Percentiles rank a stretch among this genome's conserved stretches.
phyloP scores from a whole-genome alignment of 2,329 filamentous ascomycete species.

The Xylariomycetidae sp. region DNA sequence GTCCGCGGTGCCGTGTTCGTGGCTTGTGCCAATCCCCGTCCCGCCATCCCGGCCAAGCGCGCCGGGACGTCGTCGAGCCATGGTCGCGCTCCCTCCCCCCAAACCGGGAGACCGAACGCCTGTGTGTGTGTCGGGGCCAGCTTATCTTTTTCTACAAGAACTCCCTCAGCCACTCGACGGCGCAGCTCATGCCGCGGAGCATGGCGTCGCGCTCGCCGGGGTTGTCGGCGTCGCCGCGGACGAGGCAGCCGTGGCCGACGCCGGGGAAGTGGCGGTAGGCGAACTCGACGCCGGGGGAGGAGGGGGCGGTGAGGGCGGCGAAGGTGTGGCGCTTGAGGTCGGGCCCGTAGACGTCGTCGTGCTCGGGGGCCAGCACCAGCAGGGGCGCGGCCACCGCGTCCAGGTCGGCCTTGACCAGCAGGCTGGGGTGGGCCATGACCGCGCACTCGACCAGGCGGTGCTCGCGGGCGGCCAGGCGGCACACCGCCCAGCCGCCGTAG shows the following conservation, averaged over 20 bases:
- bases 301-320: slow-evolving; percentile 29
- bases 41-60: no score
- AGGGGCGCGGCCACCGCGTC: slow-evolving; percentile 36
- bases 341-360: slow-evolving; percentile 33
- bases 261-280: slow-evolving; percentile 48
- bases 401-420: slow-evolving; percentile 36
- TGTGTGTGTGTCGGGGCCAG: background rate
- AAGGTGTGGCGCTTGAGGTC: slow-evolving; percentile 41
- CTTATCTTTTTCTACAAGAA: slow-evolving; percentile 10
- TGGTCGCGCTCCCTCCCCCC: no score
- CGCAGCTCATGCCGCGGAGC: slow-evolving; percentile 40
- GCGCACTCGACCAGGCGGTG: slow-evolving; percentile 37
- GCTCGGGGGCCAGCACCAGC: slow-evolving; percentile 35
- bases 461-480: slow-evolving; percentile 31
- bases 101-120: no score
- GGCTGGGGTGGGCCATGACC: slow-evolving; percentile 34
- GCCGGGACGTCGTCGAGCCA: no score
- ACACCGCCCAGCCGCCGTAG: slow-evolving; percentile 41
- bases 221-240: slow-evolving; percentile 34
- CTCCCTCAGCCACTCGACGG: slow-evolving; percentile 37
- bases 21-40: no score
- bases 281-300: slow-evolving; percentile 30
- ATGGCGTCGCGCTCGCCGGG: slow-evolving; percentile 37
- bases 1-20: no score
- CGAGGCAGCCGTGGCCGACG: slow-evolving; percentile 38